A percentile compares a stretch with the other conserved stretches of the same genome.
These are phyloP conservation scores for Aspergillus olivimuriae DNA, from an alignment of 495 filamentous ascomycete species.

Conservation along the genomic window DNA sequence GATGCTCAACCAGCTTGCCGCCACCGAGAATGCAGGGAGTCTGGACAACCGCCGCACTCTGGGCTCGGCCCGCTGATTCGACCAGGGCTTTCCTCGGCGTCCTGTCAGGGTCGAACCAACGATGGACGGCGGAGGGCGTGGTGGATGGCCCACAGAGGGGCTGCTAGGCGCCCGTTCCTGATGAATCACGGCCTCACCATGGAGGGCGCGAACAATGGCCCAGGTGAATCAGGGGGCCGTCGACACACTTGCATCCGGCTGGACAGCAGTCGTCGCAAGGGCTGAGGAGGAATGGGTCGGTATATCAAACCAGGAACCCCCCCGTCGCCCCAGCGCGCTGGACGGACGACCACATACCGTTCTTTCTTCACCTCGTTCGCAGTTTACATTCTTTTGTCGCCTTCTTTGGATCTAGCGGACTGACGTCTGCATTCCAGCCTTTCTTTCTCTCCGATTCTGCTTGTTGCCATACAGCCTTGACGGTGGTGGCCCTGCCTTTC, in stretches of 20 bases:
- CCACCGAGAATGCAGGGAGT: background rate
- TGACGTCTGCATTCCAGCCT: constrained; percentile 13
- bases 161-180: background rate
- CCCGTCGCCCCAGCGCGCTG: too few species aligned
- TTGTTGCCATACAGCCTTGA: constrained; percentile 12
- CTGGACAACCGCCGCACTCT: background rate
- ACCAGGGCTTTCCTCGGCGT: background rate
- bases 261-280: too few species aligned
- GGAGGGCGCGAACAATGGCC: too few species aligned
- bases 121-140: background rate
- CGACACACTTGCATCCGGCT: too few species aligned
- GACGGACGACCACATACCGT: too few species aligned
- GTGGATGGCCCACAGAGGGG: too few species aligned
- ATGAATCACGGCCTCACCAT: background rate
- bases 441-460: constrained; percentile 5
- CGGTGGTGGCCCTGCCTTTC: constrained; percentile 15
- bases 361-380: constrained; percentile 5
- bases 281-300: too few species aligned
- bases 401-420: constrained; percentile 11
- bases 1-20: background rate
- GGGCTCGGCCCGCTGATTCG: background rate
- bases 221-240: too few species aligned
- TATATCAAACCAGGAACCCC: too few species aligned
- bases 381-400: constrained; percentile 13
- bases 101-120: background rate